Base-by-base conservation (phyloP, 2,329 filamentous ascomycete genomes). In the Fusarium staphyleae region DNA sequence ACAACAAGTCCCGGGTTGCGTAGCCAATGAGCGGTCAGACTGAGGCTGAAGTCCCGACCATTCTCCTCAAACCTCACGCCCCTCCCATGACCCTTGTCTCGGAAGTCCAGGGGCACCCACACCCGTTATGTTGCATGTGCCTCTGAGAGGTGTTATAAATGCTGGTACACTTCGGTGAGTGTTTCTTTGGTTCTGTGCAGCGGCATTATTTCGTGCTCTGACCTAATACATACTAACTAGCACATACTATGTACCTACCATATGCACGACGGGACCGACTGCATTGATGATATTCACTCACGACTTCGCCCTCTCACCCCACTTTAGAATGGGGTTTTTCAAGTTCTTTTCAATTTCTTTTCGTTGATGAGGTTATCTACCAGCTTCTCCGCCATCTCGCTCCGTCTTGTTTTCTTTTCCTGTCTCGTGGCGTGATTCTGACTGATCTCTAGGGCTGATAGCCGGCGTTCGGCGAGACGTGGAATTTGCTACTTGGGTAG, bases 31-130 rank as follows among this genome's bases (percentile, higher is more conserved):
- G 5, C 16, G 34, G 7, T 16, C 18, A 18, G 40, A 37, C 43
- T 39, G 40, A 41, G 24, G 22, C 14, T 35, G 29, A 43, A 39
- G 40, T 42, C 40, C 42, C 36, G 32, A 26, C 30, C 29, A 45
- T 56, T 48, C 40, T 35, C 39, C 26, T 33, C 32, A 6, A 18
- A 32, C 51, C n/a, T 48, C 48, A 51, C 40, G 29, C 35, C 42
- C 50, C 39, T 33, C 26, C 11, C 14, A 30, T 34, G 34, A 52
- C 43, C 58, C 58, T 62, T 59, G 58, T 37, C 57, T 45, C 35
- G 39, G 55, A 56, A 56, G 40, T 7, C 41, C n/a, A 50, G 39
- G 43, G 49, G 58, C 60, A 61, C 47, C 45, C 60, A 63, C 60
- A 63, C 48, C 37, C 45, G 22, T 30, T 48, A 44, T 24, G 22